Percentiles rank a stretch among this genome's conserved stretches.
Evolutionary conservation across 768 basidiomycete species (phyloP).

Genomic region (Calocybe indica): DNA sequence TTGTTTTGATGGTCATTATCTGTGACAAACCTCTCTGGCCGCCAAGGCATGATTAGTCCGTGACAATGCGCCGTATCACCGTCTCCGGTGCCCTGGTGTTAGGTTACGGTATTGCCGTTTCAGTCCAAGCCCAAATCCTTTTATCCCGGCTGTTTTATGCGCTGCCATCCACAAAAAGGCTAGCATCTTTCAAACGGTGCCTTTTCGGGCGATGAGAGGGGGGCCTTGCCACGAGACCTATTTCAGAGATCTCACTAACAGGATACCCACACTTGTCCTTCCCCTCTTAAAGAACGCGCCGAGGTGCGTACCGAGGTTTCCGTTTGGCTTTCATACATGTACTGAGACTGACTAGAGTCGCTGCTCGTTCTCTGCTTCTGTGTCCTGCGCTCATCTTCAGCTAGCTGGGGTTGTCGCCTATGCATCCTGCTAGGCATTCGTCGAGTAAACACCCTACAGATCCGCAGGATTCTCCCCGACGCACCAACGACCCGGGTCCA

Average conservation of each 20-base stretch:
- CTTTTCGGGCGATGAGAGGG: constrained; percentile 24
- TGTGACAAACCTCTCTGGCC: neutral
- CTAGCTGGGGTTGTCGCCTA: constrained; percentile 5
- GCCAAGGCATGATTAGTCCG: constrained; percentile 11
- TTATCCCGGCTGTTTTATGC: constrained; percentile 34
- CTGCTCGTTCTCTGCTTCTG: neutral
- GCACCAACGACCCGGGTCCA: neutral
- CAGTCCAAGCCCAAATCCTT: constrained; percentile 20
- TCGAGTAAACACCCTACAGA: neutral
- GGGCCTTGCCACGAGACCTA: constrained; percentile 16
- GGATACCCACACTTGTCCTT: constrained; percentile 11
- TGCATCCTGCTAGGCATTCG: constrained; percentile 10
- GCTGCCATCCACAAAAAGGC: constrained; percentile 24
- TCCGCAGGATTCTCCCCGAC: neutral
- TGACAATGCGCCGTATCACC: constrained; percentile 20
- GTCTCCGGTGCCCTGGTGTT: constrained; percentile 14
- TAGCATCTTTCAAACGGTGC: constrained; percentile 31
- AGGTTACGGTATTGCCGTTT: constrained; percentile 22
- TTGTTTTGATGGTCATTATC: constrained; percentile 3
- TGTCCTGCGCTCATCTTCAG: neutral
- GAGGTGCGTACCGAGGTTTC: neutral
- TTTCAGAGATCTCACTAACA: constrained; percentile 26
- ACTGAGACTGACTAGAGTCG: constrained; percentile 2
- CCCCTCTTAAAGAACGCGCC: constrained; percentile 9
- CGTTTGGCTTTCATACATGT: constrained; percentile 3